Conservation (phyloP, 495 filamentous ascomycete genomes). For the Tuber melanosporum region DNA sequence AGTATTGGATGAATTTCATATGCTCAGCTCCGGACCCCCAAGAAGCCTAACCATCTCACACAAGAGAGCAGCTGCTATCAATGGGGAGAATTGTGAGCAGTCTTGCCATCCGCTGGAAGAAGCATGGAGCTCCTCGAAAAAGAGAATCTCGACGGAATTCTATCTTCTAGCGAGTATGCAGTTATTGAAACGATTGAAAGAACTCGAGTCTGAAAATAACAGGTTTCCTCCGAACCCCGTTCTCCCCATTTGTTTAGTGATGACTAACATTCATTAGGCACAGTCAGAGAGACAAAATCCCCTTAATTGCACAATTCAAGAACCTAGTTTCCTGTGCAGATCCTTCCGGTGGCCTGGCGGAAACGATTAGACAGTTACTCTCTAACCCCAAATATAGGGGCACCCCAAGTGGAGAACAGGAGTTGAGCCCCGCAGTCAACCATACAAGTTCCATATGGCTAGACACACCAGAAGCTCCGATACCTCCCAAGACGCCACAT, state of each 20-base stretch:
- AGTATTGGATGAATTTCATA: background rate
- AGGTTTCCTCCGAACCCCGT: background rate
- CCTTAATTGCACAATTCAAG: background rate
- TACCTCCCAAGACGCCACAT: background rate
- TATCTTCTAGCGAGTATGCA: background rate
- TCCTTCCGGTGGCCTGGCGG: background rate
- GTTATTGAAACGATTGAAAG: background rate
- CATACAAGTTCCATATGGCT: background rate
- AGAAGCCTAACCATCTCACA: background rate
- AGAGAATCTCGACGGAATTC: background rate
- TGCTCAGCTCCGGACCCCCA: background rate
- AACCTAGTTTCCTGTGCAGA: background rate
- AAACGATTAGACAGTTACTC: background rate
- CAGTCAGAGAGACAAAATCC: background rate
- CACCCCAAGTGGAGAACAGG: background rate
- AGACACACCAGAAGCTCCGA: background rate
- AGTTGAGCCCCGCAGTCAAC: background rate
- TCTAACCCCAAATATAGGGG: background rate
- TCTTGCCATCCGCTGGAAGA: background rate
- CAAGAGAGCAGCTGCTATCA: background rate
- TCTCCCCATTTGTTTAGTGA: background rate
- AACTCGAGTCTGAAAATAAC: background rate
- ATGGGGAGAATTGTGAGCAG: background rate
- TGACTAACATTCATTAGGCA: background rate
- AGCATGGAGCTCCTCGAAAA: background rate